Evolutionary conservation across 768 basidiomycete genomes (phyloP), one percentile per base, ranked within the genome.

Genomic region (Trametes meyenii): DNA sequence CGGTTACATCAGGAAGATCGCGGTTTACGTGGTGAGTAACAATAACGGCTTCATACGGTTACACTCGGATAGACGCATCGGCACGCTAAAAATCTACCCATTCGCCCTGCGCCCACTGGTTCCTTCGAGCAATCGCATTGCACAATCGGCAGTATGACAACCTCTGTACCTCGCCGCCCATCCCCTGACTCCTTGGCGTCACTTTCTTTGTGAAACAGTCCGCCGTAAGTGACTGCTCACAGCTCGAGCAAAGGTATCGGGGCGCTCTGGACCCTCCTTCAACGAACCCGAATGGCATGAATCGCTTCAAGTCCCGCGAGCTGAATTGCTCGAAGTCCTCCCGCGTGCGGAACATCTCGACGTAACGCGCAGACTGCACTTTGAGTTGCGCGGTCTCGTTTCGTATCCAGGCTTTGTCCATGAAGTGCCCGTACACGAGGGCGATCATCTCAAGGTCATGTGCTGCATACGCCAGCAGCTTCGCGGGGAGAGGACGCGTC

Each of bases 381-480:
- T 60, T 50, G 29, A 70, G 69, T 7, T 4, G 35, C 29, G 16
- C 11, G 21, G 42, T 24, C 24, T 21, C 43, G 23, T n/a, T 16
- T 12, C 55, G 52, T 24, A 71, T 58, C 62, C 67, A 71, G 8
- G 59, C 60, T 23, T 53, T 54, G 13, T 24, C 36, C 35, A 43
- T 23, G 58, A 81, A 80, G 49, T 74, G 65, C 5, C 70, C 66
- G 65, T 76, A 76, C 23, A 80, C 71, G 1, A 68, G 61, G 12
- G 67, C 70, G 55, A 81, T 75, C 60, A 79, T 70, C 33, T 72
- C 70, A 49, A 80, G 75, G 66, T 81, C 80, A 61, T 75, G 74
- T 5, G 78, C 77, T 2, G 80, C 79, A 38, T 81, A 81, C 17
- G 70, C 67, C 24, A 79, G 70, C 33, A 80, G 72, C 14, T 71